Conservation (phyloP, 2,329 filamentous ascomycete genomes). For the Stagonosporopsis vannaccii region DNA sequence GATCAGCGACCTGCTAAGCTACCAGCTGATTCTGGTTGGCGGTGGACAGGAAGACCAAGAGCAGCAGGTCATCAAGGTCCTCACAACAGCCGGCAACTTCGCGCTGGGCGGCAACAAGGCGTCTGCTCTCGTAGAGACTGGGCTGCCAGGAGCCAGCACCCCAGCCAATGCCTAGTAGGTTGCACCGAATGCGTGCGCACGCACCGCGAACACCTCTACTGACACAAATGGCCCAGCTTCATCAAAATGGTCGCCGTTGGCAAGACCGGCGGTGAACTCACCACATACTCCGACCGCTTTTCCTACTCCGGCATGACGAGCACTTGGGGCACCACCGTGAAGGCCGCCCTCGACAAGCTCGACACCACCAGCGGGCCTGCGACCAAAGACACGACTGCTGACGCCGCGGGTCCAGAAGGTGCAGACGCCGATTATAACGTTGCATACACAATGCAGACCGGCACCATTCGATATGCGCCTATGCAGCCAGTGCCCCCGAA, state of each 20-base stretch:
- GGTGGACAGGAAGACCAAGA: constrained; percentile 54
- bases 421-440: constrained; percentile 49
- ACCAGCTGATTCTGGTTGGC: constrained; percentile 66
- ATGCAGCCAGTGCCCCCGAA: constrained; percentile 67
- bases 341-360: constrained; percentile 47
- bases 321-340: constrained; percentile 57
- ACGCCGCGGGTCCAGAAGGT: constrained; percentile 34
- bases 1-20: constrained; percentile 60
- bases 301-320: constrained; percentile 71
- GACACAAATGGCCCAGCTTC: constrained; percentile 31
- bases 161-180: constrained; percentile 65
- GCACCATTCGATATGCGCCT: constrained; percentile 66
- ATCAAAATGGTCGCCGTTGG: constrained; percentile 62
- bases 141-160: constrained; percentile 32
- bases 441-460: constrained; percentile 64
- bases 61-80: constrained; percentile 28
- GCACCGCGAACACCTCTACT: constrained; percentile 7
- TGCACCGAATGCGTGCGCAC: background rate
- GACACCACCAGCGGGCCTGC: constrained; percentile 40
- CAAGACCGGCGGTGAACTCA: constrained; percentile 62
- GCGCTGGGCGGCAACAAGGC: constrained; percentile 53
- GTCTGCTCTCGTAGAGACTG: constrained; percentile 36
- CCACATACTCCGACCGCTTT: constrained; percentile 70
- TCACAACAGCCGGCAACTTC: constrained; percentile 56
- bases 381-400: constrained; percentile 29